Evolutionary conservation across 768 basidiomycete genomes (phyloP).

Genomic region (Auriscalpium orientale): DNA sequence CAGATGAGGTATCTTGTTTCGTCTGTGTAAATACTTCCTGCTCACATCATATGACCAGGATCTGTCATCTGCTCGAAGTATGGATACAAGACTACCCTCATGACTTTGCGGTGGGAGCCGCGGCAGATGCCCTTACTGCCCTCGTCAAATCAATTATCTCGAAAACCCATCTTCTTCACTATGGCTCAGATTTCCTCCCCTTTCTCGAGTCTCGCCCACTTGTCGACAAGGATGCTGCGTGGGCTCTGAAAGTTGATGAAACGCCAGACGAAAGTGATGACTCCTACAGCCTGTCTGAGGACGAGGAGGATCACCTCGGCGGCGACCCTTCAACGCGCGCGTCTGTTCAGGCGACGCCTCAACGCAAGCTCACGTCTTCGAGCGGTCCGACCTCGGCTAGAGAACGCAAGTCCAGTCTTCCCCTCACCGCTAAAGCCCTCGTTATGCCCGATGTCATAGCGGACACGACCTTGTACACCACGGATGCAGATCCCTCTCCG

Average conservation of each 20-base stretch:
- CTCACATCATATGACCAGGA: conserved; percentile 35
- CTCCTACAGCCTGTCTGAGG: conserved; percentile 43
- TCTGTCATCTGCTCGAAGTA: conserved; percentile 68
- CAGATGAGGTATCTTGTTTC: conserved; percentile 63
- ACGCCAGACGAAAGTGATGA: conserved; percentile 57
- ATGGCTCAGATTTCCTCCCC: conserved; percentile 75
- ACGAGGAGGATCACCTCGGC: conserved; percentile 34
- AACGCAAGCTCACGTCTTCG: background rate
- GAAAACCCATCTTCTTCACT: conserved; percentile 78
- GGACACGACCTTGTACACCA: conserved; percentile 7
- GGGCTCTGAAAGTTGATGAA: conserved; percentile 66
- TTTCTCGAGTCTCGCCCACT: conserved; percentile 67
- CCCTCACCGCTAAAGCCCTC: conserved; percentile 40
- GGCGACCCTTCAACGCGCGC: background rate
- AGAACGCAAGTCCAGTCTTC: conserved; percentile 67
- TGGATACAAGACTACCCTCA: conserved; percentile 73
- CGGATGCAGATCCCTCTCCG: conserved; percentile 18
- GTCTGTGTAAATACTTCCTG: background rate
- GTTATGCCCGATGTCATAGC: conserved; percentile 25
- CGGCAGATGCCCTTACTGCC: conserved; percentile 63
- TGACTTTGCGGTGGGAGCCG: conserved; percentile 74
- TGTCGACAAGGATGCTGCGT: conserved; percentile 60
- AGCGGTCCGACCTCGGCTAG: conserved; percentile 26
- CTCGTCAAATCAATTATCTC: conserved; percentile 72
- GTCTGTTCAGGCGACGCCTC: background rate